Conservation (phyloP, 164 flowering plant species). For the Nymphaea thermarum region DNA sequence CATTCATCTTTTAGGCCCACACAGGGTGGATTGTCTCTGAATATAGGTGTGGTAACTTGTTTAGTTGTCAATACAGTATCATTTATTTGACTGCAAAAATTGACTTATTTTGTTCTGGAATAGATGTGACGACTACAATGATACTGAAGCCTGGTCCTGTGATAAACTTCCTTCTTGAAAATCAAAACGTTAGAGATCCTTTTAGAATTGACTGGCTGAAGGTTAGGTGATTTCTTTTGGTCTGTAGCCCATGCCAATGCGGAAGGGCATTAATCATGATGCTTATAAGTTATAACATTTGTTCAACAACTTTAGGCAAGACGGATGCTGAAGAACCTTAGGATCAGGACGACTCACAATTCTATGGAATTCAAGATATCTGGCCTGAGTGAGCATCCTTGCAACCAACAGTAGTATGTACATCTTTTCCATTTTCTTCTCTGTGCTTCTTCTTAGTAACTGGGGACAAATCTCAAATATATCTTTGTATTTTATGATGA, state of each 20-base stretch:
- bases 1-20: slow-evolving; percentile 76
- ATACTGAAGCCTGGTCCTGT: slow-evolving; percentile 81
- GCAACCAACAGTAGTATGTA: slow-evolving; percentile 55
- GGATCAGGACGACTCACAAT: slow-evolving; percentile 39
- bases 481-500: not conserved
- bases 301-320: slow-evolving; percentile 39
- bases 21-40: slow-evolving; percentile 81
- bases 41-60: slow-evolving; percentile 36
- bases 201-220: slow-evolving; percentile 63
- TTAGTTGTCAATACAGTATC: not conserved
- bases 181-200: slow-evolving; percentile 63
- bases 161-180: slow-evolving; percentile 61
- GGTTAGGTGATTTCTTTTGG: slow-evolving; percentile 20
- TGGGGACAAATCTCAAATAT: not conserved
- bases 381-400: slow-evolving; percentile 64
- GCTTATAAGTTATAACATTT: too few relatives aligned
- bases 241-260: not conserved
- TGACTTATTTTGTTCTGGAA: not conserved
- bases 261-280: too few relatives aligned
- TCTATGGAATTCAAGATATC: slow-evolving; percentile 65
- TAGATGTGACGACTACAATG: slow-evolving; percentile 96
- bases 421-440: not conserved
- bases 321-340: slow-evolving; percentile 55
- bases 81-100: not conserved
- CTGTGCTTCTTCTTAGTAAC: not conserved